Base-by-base conservation (phyloP, 441 rosid genomes). In the Pelargonium myrrhifolium region DNA sequence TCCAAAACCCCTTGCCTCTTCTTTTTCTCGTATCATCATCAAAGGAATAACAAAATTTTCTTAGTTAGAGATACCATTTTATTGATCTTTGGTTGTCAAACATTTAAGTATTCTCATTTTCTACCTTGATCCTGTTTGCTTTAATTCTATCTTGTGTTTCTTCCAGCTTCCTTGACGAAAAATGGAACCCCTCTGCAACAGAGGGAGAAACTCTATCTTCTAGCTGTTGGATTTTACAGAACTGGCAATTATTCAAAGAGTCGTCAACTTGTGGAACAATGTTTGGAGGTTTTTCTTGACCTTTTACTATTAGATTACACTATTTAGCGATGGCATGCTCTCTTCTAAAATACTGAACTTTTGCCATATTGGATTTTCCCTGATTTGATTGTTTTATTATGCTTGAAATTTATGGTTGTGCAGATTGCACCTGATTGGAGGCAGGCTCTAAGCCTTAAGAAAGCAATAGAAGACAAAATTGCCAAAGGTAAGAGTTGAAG, bases 361-460 rank as follows among this genome's bases (percentile, higher is more conserved):
- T 2, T 26, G 42, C n/a, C n/a, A n/a, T n/a, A n/a, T n/a, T n/a
- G n/a, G n/a, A n/a, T n/a, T n/a, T n/a, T n/a, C n/a, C n/a, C n/a
- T n/a, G n/a, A n/a, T n/a, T n/a, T n/a, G n/a, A 28, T 26, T 6
- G 12, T 18, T 58, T 53, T 4, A 61, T 37, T 0, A 45, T 22
- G 18, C 40, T 6, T 65, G 22, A 14, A 17, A n/a, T 2, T 64
- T 67, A 31, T 75, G 71, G 62, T 72, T 18, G 10, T 69, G 61
- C 31, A 94, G 99, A 82, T 88, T 74, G 88, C 84, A 70, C 94
- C 98, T 18, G 98, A 94, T 68, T 92, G 96, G 97, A 92, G 93
- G 81, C 98, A 92, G 82, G 96, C 98, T 21, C 72, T 83, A 78
- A 68, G 51, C 40, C 93, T 94, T 20, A 92, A 87, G 88, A 89